Conservation (phyloP, 2,329 filamentous ascomycete species). For the Parascedosporium putredinis region DNA sequence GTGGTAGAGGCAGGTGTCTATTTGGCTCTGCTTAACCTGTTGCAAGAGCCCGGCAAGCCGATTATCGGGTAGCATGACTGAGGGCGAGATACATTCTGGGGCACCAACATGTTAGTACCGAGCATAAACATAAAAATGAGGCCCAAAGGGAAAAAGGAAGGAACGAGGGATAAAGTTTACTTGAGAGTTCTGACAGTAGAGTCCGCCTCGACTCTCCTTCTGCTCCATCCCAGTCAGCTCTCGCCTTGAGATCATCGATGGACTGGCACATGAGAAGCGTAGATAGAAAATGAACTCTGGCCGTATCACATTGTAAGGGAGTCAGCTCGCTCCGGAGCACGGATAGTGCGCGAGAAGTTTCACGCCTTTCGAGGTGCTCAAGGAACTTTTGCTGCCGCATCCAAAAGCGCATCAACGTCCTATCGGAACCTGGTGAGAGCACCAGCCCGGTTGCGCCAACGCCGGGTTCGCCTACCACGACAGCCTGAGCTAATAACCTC, state of each 20-base stretch:
- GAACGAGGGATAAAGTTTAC: slow-evolving; percentile 38
- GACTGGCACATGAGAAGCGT: slow-evolving; percentile 84
- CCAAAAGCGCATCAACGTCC: slow-evolving; percentile 73
- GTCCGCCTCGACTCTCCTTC: slow-evolving; percentile 61
- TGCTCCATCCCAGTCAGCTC: slow-evolving; percentile 79
- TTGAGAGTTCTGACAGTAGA: slow-evolving; percentile 73
- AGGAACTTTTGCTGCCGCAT: slow-evolving; percentile 91
- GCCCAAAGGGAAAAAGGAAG: not conserved
- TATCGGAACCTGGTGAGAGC: slow-evolving; percentile 64
- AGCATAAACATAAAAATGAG: not conserved
- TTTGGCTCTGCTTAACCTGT: slow-evolving; percentile 75
- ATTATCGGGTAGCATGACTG: slow-evolving; percentile 92
- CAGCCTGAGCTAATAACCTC: slow-evolving; percentile 55
- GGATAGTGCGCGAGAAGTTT: slow-evolving; percentile 62
- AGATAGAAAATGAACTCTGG: slow-evolving; percentile 55
- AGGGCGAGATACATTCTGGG: slow-evolving; percentile 80
- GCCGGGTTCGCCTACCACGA: slow-evolving; percentile 22
- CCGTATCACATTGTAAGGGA: slow-evolving; percentile 72
- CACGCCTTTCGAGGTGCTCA: slow-evolving; percentile 70
- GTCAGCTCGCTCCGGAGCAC: slow-evolving; percentile 85
- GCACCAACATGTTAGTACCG: slow-evolving; percentile 2
- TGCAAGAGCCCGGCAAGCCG: slow-evolving; percentile 72
- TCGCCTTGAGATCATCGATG: slow-evolving; percentile 62
- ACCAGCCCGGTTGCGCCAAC: slow-evolving; percentile 50
- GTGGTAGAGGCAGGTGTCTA: slow-evolving; percentile 78